A percentile compares a stretch with the other conserved stretches of the same genome.
phyloP scores from a whole-genome alignment of 257 asterid species.

The Solanum etuberosum region DNA sequence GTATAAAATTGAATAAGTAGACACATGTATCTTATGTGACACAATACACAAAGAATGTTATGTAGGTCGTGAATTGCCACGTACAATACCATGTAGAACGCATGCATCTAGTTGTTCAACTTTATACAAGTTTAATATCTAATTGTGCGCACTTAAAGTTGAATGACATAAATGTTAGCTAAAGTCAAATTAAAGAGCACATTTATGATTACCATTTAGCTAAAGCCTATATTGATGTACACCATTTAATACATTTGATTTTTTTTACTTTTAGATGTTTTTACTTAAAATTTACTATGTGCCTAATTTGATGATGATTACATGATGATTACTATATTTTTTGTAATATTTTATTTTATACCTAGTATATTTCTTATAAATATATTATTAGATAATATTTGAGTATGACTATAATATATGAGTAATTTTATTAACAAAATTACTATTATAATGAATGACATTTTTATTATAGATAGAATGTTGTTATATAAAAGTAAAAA shows the following conservation, averaged over 20 bases:
- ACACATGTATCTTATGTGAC: background rate
- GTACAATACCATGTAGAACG: background rate
- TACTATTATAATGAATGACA: background rate
- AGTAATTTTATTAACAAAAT: too few relatives aligned
- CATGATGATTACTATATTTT: too few relatives aligned
- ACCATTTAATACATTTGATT: background rate
- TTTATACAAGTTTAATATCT: too few relatives aligned
- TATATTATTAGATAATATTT: background rate
- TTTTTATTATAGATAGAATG: too few relatives aligned
- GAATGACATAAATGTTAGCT: background rate
- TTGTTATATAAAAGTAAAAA: too few relatives aligned
- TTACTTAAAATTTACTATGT: background rate
- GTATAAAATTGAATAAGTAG: background rate
- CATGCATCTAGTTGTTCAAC: too few relatives aligned
- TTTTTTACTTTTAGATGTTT: too few relatives aligned
- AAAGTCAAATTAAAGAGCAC: background rate
- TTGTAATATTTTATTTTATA: too few relatives aligned
- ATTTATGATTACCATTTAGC: background rate
- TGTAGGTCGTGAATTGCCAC: background rate
- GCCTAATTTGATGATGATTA: background rate
- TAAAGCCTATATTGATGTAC: background rate
- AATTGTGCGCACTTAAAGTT: background rate
- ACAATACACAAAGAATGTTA: too few relatives aligned
- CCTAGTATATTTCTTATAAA: background rate
- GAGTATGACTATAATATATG: background rate